Evolutionary conservation across 2,329 filamentous ascomycete genomes (phyloP), one percentile per base, ranked within the genome.

Genomic region (Xylaria sp.): DNA sequence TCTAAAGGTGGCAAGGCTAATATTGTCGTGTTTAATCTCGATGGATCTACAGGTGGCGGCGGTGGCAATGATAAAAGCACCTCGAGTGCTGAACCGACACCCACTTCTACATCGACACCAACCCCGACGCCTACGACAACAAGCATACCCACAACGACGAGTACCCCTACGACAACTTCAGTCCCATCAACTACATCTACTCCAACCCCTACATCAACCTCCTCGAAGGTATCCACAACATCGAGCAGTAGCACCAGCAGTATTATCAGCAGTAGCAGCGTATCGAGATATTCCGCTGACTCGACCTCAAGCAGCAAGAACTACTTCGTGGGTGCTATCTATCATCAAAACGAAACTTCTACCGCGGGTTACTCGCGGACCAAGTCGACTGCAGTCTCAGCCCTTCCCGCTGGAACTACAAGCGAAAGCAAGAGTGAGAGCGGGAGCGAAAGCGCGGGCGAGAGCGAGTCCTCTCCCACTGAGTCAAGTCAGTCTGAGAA

Each of bases 1-100:
- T 81, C 87, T 43, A 84, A 85, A 68, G 90, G 90, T 25, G 76
- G 77, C 48, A 86, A 81, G 56, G 91, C 90, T 43, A 86, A 86
- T 70, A 86, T 93, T 65, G 84, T 91, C 25, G 85, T 91, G 38
- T 85, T 79, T 70, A 79, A 76, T 67, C 70, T 79, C 13, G 80
- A 83, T 61, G 80, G 80, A 40, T 79, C 78, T 29, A 58, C 40
- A 3, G 46, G 33, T 8, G 47, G n/a, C 37, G 56, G 40, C 11
- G 57, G 11, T 23, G 21, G 33, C n/a, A 27, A 25, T 15, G 70
- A 67, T 17, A 55, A 71, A 19, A 70, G 69, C 4, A 60, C 68
- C 9, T 67, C 67, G 4, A 65, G 49, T 13, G 43, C 63, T 27
- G 60, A 58, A 40, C 54, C 70, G 1, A 64, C 70, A 9, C 62